phyloP scores from a whole-genome alignment of 1,284 basidiomycete species.

The Lentinula novae-zelandiae region DNA sequence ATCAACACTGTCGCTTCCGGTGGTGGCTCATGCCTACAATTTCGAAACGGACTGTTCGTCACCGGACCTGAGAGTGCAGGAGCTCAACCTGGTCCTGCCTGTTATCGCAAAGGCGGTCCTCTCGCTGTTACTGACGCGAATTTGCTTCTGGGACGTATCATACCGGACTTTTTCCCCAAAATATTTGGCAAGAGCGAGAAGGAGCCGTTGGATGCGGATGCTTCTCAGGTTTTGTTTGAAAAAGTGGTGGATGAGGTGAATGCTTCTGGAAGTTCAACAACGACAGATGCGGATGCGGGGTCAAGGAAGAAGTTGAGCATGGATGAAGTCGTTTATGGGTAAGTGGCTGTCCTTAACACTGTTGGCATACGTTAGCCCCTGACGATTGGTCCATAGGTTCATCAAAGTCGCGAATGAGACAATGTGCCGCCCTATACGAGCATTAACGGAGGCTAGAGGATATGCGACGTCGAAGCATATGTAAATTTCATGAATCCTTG shows the following conservation, averaged over 20 bases:
- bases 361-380: constrained; percentile 12
- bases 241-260: constrained; percentile 68
- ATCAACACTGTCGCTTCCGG: constrained; percentile 90
- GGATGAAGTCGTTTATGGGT: constrained; percentile 91
- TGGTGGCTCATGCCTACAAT: constrained; percentile 80
- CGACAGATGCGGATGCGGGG: neutral
- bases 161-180: constrained; percentile 81
- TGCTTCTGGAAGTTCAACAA: constrained; percentile 10
- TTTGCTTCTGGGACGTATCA: constrained; percentile 77
- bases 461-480: constrained; percentile 83
- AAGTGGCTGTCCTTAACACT: neutral
- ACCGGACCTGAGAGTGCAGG: constrained; percentile 84
- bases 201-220: constrained; percentile 74
- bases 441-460: constrained; percentile 88
- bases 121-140: constrained; percentile 88
- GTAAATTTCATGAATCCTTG: constrained; percentile 31
- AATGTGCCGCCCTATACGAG: constrained; percentile 91
- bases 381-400: constrained; percentile 45
- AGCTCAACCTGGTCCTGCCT: constrained; percentile 82
- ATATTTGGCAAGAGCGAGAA: constrained; percentile 88
- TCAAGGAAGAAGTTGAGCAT: constrained; percentile 49
- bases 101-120: constrained; percentile 84
- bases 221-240: constrained; percentile 63
- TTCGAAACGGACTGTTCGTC: constrained; percentile 79
- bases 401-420: constrained; percentile 94